Evolutionary conservation across 1,284 basidiomycete genomes (phyloP).

Genomic region (Irpex sp.): DNA sequence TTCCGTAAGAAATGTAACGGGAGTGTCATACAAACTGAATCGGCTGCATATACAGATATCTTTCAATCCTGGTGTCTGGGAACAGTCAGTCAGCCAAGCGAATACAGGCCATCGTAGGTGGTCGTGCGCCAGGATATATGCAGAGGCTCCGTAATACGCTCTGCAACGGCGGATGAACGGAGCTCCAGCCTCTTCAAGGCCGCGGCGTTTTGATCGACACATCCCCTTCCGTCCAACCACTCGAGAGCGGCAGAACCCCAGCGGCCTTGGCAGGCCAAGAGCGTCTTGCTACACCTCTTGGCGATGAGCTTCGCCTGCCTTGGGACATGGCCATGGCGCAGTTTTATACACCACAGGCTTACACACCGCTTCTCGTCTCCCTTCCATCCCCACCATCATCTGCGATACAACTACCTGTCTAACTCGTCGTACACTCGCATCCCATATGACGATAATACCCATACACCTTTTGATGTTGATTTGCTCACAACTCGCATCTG

Average conservation of each 20-base stretch:
- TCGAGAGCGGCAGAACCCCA: background rate
- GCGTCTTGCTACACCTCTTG: background rate
- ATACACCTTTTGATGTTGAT: background rate
- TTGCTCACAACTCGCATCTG: background rate
- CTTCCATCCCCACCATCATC: too few relatives aligned
- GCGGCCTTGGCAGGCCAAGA: slow-evolving; percentile 1
- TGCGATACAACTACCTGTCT: too few relatives aligned
- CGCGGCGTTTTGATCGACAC: background rate
- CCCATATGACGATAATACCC: background rate
- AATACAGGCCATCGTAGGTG: too few relatives aligned
- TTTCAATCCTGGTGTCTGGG: too few relatives aligned
- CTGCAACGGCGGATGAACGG: background rate
- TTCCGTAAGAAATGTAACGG: too few relatives aligned
- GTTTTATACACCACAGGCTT: background rate
- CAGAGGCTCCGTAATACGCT: too few relatives aligned
- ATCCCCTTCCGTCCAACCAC: background rate
- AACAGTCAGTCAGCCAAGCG: too few relatives aligned
- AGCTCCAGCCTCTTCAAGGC: background rate
- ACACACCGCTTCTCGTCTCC: background rate
- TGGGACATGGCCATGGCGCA: background rate
- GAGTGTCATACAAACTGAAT: too few relatives aligned
- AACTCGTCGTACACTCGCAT: background rate
- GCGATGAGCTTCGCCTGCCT: background rate
- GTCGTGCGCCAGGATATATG: too few relatives aligned
- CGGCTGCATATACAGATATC: too few relatives aligned